Percentiles rank a stretch among this genome's conserved stretches.
Conservation (phyloP, 192 early-diverging fungal genomes). For the Backusella mclennaniae region DNA sequence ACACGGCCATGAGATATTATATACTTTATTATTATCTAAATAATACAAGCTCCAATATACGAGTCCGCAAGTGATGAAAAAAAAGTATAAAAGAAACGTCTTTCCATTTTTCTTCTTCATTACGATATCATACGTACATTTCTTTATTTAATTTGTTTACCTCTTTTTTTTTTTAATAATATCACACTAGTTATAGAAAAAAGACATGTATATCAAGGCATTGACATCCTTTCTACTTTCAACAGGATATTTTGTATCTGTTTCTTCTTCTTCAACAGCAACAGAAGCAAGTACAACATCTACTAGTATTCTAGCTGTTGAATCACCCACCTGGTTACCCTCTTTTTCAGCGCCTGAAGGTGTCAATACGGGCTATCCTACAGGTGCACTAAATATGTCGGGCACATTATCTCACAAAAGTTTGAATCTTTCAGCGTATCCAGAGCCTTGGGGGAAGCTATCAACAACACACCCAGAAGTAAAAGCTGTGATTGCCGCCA, state of each 20-base stretch:
- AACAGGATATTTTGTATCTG: neutral
- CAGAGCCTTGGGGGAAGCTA: constrained; percentile 20
- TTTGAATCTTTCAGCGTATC: constrained; percentile 26
- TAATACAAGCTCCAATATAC: neutral
- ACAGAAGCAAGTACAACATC: neutral
- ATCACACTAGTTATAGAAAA: neutral
- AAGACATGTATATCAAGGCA: neutral
- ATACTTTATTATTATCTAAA: neutral
- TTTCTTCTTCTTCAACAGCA: neutral
- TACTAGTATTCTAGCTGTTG: constrained; percentile 12
- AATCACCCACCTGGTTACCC: constrained; percentile 27
- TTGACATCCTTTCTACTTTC: neutral
- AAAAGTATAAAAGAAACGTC: neutral
- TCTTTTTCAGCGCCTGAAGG: neutral
- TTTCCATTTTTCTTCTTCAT: neutral
- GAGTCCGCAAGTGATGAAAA: neutral
- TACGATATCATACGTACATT: neutral
- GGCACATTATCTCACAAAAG: neutral
- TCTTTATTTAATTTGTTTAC: neutral
- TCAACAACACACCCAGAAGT: constrained; percentile 34
- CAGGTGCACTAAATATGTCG: constrained; percentile 8
- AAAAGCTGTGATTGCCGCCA: constrained; percentile 6
- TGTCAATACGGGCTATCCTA: constrained; percentile 3
- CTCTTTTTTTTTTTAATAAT: neutral
- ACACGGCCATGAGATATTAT: neutral